Evolutionary conservation across 2,329 filamentous ascomycete species (phyloP).

Genomic region (Myotisia sp.): DNA sequence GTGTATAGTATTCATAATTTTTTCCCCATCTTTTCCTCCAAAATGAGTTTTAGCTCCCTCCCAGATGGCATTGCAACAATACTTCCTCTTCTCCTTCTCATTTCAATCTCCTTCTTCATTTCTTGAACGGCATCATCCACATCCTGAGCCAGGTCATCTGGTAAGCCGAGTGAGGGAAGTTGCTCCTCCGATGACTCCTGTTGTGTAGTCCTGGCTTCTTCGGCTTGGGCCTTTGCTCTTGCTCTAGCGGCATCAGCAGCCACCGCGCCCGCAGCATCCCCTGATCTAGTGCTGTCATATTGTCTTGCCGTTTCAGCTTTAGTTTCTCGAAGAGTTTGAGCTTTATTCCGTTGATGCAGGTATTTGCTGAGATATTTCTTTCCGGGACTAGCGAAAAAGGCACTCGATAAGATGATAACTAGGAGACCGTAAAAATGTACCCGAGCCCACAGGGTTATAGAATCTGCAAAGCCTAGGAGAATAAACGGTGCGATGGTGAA

Average conservation of each 20-base stretch:
- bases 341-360: conserved; percentile 42
- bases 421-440: conserved; percentile 80
- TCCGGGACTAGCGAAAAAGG: conserved; percentile 66
- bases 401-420: conserved; percentile 49
- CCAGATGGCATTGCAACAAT: conserved; percentile 32
- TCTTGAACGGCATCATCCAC: conserved; percentile 66
- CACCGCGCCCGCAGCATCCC: conserved; percentile 6
- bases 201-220: conserved; percentile 17
- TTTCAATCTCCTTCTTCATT: conserved; percentile 58
- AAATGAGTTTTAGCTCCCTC: conserved; percentile 38
- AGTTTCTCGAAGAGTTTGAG: background rate
- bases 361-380: conserved; percentile 46
- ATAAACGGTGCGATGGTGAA: conserved; percentile 79
- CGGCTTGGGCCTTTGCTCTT: conserved; percentile 2
- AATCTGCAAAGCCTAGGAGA: conserved; percentile 57
- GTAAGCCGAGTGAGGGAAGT: conserved; percentile 61
- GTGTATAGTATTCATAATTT: too few species aligned
- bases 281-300: conserved; percentile 12
- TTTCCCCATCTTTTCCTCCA: conserved; percentile 39
- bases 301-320: background rate
- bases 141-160: conserved; percentile 59
- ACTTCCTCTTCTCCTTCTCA: conserved; percentile 36
- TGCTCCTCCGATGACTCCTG: conserved; percentile 42
- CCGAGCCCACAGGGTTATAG: conserved; percentile 61
- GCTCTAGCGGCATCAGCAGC: background rate